phyloP scores from a whole-genome alignment of 2,329 filamentous ascomycete species.

The Aschersonia sp. region DNA sequence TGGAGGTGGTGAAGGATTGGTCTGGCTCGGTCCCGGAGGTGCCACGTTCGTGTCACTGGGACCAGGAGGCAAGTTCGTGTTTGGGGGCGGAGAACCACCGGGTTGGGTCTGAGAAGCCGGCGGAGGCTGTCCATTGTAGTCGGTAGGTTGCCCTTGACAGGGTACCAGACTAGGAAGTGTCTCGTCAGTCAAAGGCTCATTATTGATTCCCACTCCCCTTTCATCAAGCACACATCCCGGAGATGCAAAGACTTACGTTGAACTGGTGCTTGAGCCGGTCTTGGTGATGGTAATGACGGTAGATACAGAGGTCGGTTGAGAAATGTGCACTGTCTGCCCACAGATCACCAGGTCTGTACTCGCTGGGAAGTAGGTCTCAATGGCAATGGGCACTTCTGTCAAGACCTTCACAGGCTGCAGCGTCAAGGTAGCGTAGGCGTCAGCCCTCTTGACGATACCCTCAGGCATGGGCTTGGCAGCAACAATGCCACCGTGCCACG shows the following conservation, averaged over 20 bases:
- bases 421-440: not conserved
- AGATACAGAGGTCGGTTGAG: not conserved
- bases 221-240: not conserved
- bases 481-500: not conserved
- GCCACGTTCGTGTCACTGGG: not conserved
- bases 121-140: not conserved
- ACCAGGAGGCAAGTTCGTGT: not conserved
- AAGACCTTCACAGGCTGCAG: constrained; percentile 1
- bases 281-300: constrained; percentile 3
- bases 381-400: constrained; percentile 1
- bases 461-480: not conserved
- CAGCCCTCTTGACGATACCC: not conserved
- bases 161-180: not conserved
- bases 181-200: not conserved
- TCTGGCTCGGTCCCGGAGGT: not conserved
- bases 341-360: constrained; percentile 1
- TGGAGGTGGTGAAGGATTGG: no score
- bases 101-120: no score
- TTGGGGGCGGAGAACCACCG: not conserved
- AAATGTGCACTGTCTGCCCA: not conserved
- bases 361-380: not conserved
- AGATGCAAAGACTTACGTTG: not conserved
- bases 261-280: not conserved
- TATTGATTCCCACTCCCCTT: not conserved
- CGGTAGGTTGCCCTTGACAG: not conserved